These are phyloP conservation scores for Aeminium ludgeri DNA, from an alignment of 495 filamentous ascomycete species.

Conservation along the genomic window DNA sequence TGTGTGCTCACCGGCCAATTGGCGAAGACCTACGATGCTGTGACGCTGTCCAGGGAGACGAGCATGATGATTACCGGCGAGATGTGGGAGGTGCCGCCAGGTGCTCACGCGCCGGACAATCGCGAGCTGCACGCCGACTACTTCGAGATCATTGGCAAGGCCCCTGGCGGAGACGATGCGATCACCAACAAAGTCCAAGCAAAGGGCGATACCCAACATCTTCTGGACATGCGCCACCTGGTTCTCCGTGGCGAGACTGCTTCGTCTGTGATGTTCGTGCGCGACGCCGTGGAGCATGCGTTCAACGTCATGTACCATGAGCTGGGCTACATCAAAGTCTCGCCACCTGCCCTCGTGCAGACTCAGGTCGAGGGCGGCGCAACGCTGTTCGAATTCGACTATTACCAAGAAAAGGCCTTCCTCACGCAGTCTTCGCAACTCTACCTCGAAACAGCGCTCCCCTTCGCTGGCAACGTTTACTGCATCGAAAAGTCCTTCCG, in stretches of 20 bases:
- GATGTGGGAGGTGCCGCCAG: slow-evolving; percentile 67
- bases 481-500: slow-evolving; percentile 98
- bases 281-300: slow-evolving; percentile 64
- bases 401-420: slow-evolving; percentile 88
- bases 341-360: slow-evolving; percentile 92
- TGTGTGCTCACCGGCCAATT: slow-evolving; percentile 71
- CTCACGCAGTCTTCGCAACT: slow-evolving; percentile 95
- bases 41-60: slow-evolving; percentile 77
- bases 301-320: slow-evolving; percentile 72
- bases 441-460: slow-evolving; percentile 90
- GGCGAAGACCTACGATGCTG: slow-evolving; percentile 79
- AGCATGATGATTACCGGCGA: slow-evolving; percentile 77
- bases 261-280: slow-evolving; percentile 81
- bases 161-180: slow-evolving; percentile 78
- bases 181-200: slow-evolving; percentile 80
- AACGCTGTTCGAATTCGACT: slow-evolving; percentile 85
- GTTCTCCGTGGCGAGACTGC: slow-evolving; percentile 78
- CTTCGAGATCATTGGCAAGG: slow-evolving; percentile 64
- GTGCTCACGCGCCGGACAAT: slow-evolving; percentile 63
- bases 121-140: slow-evolving; percentile 92
- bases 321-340: slow-evolving; percentile 65
- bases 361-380: slow-evolving; percentile 94
- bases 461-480: slow-evolving; percentile 83
- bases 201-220: slow-evolving; percentile 63
- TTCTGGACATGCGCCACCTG: slow-evolving; percentile 79